Base-by-base conservation (phyloP, 2,329 filamentous ascomycete species). In the Fusarium sp. region DNA sequence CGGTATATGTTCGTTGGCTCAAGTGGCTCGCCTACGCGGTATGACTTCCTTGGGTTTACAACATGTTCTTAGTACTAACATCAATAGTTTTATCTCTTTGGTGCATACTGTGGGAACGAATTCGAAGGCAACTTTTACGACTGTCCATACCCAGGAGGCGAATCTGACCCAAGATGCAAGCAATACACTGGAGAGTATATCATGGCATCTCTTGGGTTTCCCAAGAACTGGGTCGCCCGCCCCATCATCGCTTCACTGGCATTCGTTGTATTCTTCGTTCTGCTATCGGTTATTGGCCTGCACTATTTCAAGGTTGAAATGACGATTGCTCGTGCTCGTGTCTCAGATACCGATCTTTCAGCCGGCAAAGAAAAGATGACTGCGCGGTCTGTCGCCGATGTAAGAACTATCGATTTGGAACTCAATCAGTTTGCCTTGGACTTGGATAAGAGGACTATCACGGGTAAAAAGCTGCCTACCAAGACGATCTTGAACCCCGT, bases 1-100 rank as follows among this genome's bases (percentile, higher is more conserved):
- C 92, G 0, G 83, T 94, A 2, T 95, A 94, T 72, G 88, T 93
- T n/a, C 85, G 91, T 57, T 95, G 92, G 92, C 81, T 92, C 3
- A 94, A 93, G 75, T 91, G 88, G 82, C 84, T 85, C 24, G 86
- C 88, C 2, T 91, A 90, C 68, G 84, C 86, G 22, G 85, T 86
- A 78, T 75, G 82, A 0, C 28, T 74, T 6, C 13, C 3, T 4
- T 75, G 49, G 10, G 3, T 11, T 56, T 2, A 3, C 7, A 8
- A 1, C 7, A 0, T 20, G 5, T 6, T 28, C 17, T 24, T n/a
- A 2, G 6, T 49, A 31, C 71, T 79, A 45, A 78, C 54, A 10
- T 14, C 0, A 1, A 7, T 26, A 88, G 85, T 92, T 88, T 74
- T 94, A 94, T 72, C 86, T 86, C 0, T 93, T 94, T 72, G 89